Evolutionary conservation across 805 yeast species (phyloP), one percentile per base, ranked within the genome.

Genomic region (Candida germanica): DNA sequence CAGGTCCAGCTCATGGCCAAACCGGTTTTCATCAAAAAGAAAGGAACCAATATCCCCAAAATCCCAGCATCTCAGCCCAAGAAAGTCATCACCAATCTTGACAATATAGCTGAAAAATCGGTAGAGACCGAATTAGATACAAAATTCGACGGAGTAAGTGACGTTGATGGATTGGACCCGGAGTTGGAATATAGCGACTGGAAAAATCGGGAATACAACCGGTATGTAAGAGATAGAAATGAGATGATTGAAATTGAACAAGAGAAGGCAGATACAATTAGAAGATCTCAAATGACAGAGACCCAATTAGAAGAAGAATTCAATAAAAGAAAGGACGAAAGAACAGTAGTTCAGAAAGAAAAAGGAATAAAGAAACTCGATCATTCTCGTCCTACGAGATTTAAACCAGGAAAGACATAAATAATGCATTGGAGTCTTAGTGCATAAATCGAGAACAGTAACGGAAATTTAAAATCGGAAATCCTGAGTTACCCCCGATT

Each of bases 91-190:
- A 26, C 24, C 8, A 29, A 29, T 29, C 16, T 33, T 11, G 34
- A 36, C 13, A 36, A 31, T n/a, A 21, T 31, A 23, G 31, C 22
- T 11, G 43, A 16, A 20, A 27, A 22, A 25, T 17, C 21, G 11
- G 12, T 26, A 10, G 13, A 9, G 11, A 15, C 18, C 21, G 33
- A 19, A 11, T 26, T 33, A 26, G 36, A 31, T 9, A 47, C 38
- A 10, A 38, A 40, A n/a, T 60, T 49, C 32, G 60, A 56, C 35
- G 67, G 66, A 1, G 49, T 58, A 1, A 60, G 58, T 38, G 70
- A 64, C 41, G 47, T 54, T 1, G 69, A 64, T 39, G 61, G 59
- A 33, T n/a, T 57, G 12, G 56, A 61, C 16, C 64, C 64, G 3
- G 60, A 57, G 36, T 32, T 20, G n/a, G 70, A 64, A 35, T 61